A percentile compares a stretch with the other conserved stretches of the same genome.
phyloP scores from a whole-genome alignment of 768 basidiomycete genomes.

The Calocybe cyanea region DNA sequence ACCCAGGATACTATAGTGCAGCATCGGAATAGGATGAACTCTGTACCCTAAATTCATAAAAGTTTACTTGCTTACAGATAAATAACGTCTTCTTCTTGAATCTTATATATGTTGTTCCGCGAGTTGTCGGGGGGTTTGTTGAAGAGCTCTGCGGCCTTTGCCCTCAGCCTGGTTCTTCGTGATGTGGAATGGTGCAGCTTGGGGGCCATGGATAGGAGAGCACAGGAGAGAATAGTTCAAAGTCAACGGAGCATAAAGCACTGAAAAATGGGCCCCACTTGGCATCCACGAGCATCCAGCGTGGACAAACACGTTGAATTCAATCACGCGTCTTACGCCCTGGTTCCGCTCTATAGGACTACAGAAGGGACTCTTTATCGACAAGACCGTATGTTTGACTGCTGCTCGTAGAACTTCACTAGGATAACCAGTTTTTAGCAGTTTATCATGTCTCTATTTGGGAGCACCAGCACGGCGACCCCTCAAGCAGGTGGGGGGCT shows the following conservation, averaged over 20 bases:
- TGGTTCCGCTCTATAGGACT: too few species aligned
- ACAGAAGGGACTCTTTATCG: too few species aligned
- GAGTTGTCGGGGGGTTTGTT: background rate
- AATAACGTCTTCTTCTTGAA: constrained; percentile 6
- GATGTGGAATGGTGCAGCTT: too few species aligned
- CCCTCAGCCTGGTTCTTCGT: background rate
- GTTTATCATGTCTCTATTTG: constrained; percentile 17
- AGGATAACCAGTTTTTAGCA: too few species aligned
- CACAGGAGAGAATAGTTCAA: background rate
- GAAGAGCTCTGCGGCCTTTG: background rate
- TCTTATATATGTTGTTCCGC: background rate
- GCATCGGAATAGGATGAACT: background rate
- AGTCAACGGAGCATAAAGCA: background rate
- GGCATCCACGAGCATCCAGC: background rate
- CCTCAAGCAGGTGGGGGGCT: constrained; percentile 19
- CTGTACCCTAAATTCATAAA: background rate
- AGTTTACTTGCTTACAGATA: background rate
- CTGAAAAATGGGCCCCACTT: background rate
- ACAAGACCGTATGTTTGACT: too few species aligned
- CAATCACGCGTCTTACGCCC: too few species aligned
- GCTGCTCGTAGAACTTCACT: too few species aligned
- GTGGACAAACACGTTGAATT: too few species aligned
- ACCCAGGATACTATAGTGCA: constrained; percentile 8
- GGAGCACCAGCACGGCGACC: constrained; percentile 12
- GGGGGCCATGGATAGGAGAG: background rate